Base-by-base conservation (phyloP, 768 basidiomycete genomes). In the Boletus speciosus region DNA sequence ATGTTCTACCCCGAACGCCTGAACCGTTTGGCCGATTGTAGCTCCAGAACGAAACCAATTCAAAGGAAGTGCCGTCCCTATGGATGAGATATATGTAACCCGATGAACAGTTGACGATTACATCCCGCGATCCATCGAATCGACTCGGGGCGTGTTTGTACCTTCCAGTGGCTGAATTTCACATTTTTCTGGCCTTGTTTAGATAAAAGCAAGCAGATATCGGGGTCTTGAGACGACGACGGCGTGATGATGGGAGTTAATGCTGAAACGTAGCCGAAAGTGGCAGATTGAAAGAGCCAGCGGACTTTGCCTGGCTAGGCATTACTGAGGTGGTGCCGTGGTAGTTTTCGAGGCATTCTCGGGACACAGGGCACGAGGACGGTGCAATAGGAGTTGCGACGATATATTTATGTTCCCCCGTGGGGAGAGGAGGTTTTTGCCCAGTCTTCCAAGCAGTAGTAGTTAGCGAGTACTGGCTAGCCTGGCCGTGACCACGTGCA, bases 211-310 rank as follows among this genome's bases (percentile, higher is more conserved):
- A 21, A 39, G 45, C 7, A 23, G 21, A 50, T 25, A 27, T 43
- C 12, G 19, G 37, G 11, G 25, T 54, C 43, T 43, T 31, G 43
- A 36, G 42, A 47, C 7, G 21, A 39, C 8, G 36, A 19, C 14
- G 45, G 52, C 41, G 47, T 48, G 45, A 49, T 15, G 46, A 60
- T 52, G 49, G 48, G 57, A 51, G 36, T 40, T 15, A 36, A 23
- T 42, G 16, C 47, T 56, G 37, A 36, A 21, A 29, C 29, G 46
- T 38, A 29, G 31, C 65, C 63, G 43, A 57, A 66, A 57, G 48
- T 27, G 57, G 61, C 35, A 66, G 58, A 42, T 41, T 60, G 57
- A 62, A 66, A 35, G 64, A 41, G 53, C 32, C n/a, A 47, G 42
- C 47, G 49, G 43, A 36, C 41, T 29, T 52, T 40, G 14, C 34